Conservation (phyloP, 2,329 filamentous ascomycete genomes). For the Cladosporium austrohemisphaericum region DNA sequence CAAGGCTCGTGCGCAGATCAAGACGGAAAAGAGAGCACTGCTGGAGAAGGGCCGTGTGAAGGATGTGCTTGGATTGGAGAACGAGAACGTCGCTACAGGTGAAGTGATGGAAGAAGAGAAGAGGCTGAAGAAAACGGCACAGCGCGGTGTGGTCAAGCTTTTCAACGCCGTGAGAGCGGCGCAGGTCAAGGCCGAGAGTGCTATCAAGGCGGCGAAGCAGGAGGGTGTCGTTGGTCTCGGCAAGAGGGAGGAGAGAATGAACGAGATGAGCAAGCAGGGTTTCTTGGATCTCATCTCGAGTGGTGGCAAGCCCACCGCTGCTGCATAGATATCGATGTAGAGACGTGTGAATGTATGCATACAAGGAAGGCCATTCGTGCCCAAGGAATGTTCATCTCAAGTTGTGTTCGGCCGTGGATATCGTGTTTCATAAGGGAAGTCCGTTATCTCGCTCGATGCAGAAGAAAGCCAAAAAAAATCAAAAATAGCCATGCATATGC, state of each 20-base stretch:
- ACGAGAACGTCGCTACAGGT: constrained; percentile 46
- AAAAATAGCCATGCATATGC: not conserved
- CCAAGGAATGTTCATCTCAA: no score
- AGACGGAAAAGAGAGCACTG: constrained; percentile 73
- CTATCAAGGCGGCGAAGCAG: constrained; percentile 64
- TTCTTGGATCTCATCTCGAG: constrained; percentile 84
- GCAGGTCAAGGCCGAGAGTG: constrained; percentile 81
- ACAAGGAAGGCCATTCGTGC: not conserved
- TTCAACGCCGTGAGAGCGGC: constrained; percentile 94
- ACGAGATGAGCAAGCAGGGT: constrained; percentile 95
- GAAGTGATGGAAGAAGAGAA: constrained; percentile 67
- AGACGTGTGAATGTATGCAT: not conserved
- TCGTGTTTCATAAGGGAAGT: constrained; percentile 3
- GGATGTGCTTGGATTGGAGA: constrained; percentile 70
- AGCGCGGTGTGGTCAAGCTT: constrained; percentile 89
- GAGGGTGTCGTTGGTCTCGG: constrained; percentile 74
- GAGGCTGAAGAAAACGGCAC: constrained; percentile 77
- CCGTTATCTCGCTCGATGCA: no score
- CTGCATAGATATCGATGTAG: constrained; percentile 1
- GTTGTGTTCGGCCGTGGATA: not conserved
- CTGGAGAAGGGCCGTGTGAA: constrained; percentile 83
- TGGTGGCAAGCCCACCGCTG: constrained; percentile 42
- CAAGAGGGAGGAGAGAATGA: constrained; percentile 80
- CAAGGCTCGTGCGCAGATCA: constrained; percentile 73
- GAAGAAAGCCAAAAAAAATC: not conserved